Evolutionary conservation across 768 basidiomycete genomes (phyloP).

Genomic region (Tulasnella sp.): DNA sequence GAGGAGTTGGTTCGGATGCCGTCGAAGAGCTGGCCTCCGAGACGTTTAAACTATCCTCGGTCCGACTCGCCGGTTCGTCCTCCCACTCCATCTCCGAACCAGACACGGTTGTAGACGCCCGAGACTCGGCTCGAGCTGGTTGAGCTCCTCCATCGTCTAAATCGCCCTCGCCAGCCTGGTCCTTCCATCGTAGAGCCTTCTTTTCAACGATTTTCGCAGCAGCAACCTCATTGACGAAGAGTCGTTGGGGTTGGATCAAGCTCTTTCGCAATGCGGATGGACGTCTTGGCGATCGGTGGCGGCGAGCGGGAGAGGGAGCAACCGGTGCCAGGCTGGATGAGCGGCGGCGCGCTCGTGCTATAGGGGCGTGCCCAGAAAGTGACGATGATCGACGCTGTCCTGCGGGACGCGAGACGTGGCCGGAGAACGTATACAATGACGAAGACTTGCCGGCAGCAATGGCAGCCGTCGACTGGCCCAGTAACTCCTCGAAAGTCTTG

Average conservation of each 20-base stretch:
- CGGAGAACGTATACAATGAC: constrained; percentile 49
- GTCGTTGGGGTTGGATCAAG: constrained; percentile 43
- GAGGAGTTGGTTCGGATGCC: constrained; percentile 1
- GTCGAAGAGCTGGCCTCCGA: constrained; percentile 38
- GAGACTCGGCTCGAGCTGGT: constrained; percentile 37
- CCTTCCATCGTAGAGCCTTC: constrained; percentile 83
- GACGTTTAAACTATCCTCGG: constrained; percentile 67
- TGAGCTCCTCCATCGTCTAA: constrained; percentile 53
- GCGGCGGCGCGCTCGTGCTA: constrained; percentile 50
- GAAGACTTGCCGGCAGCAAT: constrained; percentile 45
- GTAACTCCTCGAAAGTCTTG: constrained; percentile 58
- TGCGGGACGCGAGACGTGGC: constrained; percentile 41
- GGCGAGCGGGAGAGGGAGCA: constrained; percentile 44
- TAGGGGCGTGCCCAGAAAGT: constrained; percentile 43
- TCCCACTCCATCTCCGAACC: constrained; percentile 61
- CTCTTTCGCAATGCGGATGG: constrained; percentile 59
- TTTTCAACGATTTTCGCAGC: constrained; percentile 50
- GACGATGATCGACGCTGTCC: constrained; percentile 49
- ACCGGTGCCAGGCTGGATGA: constrained; percentile 32
- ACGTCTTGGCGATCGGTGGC: constrained; percentile 63
- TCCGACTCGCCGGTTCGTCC: constrained; percentile 50
- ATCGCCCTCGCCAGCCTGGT: constrained; percentile 79
- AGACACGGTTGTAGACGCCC: constrained; percentile 41
- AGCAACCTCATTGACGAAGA: constrained; percentile 32
- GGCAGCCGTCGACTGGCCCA: constrained; percentile 63